Evolutionary conservation across 352 stramenopile species (phyloP).

Genomic region (Pythium rishiriense): DNA sequence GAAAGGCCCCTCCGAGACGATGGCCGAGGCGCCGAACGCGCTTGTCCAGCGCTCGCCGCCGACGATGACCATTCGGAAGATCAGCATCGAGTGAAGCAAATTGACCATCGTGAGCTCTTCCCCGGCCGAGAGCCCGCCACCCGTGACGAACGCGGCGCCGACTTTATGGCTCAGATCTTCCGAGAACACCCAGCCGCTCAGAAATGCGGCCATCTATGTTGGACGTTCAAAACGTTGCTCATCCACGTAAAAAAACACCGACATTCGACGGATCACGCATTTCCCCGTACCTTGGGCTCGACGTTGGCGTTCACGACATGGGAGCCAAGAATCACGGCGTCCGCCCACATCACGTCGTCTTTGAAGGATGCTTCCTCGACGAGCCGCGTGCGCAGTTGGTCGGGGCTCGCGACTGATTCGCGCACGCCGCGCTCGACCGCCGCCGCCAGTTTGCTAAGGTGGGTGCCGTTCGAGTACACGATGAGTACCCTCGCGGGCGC

Average conservation of each 20-base stretch:
- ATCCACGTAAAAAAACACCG: too few species aligned
- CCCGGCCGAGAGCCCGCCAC: conserved; percentile 75
- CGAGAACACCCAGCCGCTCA: conserved; percentile 71
- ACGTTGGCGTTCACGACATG: conserved; percentile 90
- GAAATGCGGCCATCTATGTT: conserved; percentile 62
- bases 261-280: too few species aligned
- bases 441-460: conserved; percentile 68
- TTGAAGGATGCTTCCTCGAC: conserved; percentile 70
- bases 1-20: conserved; percentile 79
- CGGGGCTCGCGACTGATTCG: conserved; percentile 33
- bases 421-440: conserved; percentile 59
- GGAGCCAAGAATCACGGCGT: conserved; percentile 82
- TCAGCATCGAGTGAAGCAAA: conserved; percentile 84
- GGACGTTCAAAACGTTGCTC: too few species aligned
- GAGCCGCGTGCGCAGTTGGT: conserved; percentile 50
- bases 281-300: conserved; percentile 77
- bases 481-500: conserved; percentile 59
- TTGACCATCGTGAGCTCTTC: conserved; percentile 88
- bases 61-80: conserved; percentile 87
- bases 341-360: conserved; percentile 79
- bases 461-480: conserved; percentile 67
- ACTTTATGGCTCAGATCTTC: conserved; percentile 83
- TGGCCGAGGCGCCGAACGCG: conserved; percentile 80
- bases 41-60: conserved; percentile 85
- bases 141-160: conserved; percentile 84